A percentile compares a stretch with the other conserved stretches of the same genome.
phyloP scores from a whole-genome alignment of 208 protist genomes.

The Strigomonas culicis region DNA sequence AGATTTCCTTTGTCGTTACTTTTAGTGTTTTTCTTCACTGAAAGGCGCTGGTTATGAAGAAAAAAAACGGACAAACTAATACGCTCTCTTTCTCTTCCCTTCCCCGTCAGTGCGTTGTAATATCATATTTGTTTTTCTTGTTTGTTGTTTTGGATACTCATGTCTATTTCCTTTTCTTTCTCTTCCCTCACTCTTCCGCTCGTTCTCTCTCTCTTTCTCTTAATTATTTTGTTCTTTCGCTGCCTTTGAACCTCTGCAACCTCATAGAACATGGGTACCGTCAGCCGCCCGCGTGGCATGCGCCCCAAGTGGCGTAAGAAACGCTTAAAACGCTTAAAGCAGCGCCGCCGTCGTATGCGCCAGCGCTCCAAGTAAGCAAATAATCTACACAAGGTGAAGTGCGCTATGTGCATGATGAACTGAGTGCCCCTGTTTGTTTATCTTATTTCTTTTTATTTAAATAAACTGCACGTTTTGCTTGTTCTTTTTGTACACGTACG shows the following conservation, averaged over 20 bases:
- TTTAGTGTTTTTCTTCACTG: background rate
- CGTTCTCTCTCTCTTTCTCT: slow-evolving; percentile 4
- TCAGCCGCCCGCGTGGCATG: slow-evolving; percentile 84
- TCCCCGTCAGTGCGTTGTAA: too few species aligned
- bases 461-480: background rate
- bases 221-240: slow-evolving; percentile 16
- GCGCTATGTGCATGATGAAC: background rate
- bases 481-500: background rate
- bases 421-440: background rate
- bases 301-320: slow-evolving; percentile 92
- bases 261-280: slow-evolving; percentile 60
- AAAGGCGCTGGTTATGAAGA: background rate
- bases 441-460: background rate
- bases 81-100: too few species aligned
- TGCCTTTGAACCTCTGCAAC: slow-evolving; percentile 1
- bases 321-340: slow-evolving; percentile 92
- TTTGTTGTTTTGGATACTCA: slow-evolving; percentile 8
- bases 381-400: background rate
- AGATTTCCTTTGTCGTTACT: slow-evolving; percentile 1
- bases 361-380: slow-evolving; percentile 86
- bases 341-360: slow-evolving; percentile 79
- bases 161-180: slow-evolving; percentile 10
- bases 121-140: slow-evolving; percentile 21
- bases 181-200: slow-evolving; percentile 5
- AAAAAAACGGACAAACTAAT: too few species aligned